Base-by-base conservation (phyloP, 495 filamentous ascomycete genomes). In the Cercophora sp. region DNA sequence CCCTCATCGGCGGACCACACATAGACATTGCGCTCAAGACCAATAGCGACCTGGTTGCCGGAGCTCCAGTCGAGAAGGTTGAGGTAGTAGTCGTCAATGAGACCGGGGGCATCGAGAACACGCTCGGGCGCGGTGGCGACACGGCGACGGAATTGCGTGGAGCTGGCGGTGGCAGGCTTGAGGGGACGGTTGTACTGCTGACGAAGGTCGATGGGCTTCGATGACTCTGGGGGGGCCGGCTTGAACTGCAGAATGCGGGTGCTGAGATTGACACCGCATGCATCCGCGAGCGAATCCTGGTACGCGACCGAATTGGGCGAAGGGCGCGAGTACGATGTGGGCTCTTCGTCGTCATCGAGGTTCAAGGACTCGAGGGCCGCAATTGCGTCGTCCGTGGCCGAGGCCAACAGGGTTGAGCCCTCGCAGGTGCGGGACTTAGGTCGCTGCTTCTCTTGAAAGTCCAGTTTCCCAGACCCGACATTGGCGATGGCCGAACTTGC, bases 1-100 rank as follows among this genome's bases (percentile, higher is more conserved):
- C 93, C 93, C 51, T 87, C 83, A 36, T 99, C 92, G 11, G 94
- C 93, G n/a, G 92, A 96, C 93, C 94, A 99, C 59, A 99, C 88
- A 60, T 97, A 99, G 52, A 97, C 92, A 55, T 84, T 94, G 47
- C 93, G 90, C 72, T 96, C 93, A 11, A 99, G 82, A 41, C 93
- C 93, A 65, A 99, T 96, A 24, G 93, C 93, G 43, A 99, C 91
- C 68, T 97, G 93, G 77, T 99, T 99, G 36, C 85, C 85, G 15
- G 89, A 91, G 67, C 89, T 95, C 93, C 93, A 99, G 73, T 99
- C 93, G 16, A 97, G 76, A 24, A 99, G 77, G 74, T 99, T 99
- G 62, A 99, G 86, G 66, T 99, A 99, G 79, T 97, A 99, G 70
- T 99, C 93, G 65, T 99, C 93, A 48, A 96, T 82, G 23, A 99